phyloP scores from a whole-genome alignment of 345 rosid genomes.

The Syzygium aromaticum region DNA sequence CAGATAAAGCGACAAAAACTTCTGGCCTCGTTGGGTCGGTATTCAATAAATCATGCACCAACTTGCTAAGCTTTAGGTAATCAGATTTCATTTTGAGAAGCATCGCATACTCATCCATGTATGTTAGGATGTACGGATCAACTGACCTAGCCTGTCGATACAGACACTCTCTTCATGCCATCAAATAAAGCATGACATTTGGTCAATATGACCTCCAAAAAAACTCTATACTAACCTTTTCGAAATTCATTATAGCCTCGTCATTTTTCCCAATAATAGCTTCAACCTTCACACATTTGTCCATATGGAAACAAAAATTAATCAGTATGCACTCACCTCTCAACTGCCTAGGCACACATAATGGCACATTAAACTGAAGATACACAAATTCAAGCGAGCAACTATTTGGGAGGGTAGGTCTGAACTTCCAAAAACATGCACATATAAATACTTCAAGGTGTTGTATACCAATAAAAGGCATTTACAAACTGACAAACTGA shows the following conservation, averaged over 20 bases:
- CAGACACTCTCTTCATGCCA: background rate
- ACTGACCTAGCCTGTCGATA: slow-evolving; percentile 75
- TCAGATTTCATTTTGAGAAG: slow-evolving; percentile 84
- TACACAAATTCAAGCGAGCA: background rate
- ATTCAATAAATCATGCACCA: slow-evolving; percentile 83
- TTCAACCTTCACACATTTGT: slow-evolving; percentile 45
- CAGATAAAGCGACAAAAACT: slow-evolving; percentile 83
- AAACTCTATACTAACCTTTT: slow-evolving; percentile 47
- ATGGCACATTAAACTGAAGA: background rate
- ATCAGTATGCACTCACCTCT: background rate
- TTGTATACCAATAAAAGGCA: background rate
- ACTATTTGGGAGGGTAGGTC: background rate
- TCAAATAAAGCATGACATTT: background rate
- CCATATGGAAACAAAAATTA: background rate
- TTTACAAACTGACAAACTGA: background rate
- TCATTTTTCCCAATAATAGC: slow-evolving; percentile 94
- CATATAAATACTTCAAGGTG: background rate
- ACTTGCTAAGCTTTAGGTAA: slow-evolving; percentile 67
- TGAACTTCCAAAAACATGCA: background rate
- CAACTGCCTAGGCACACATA: background rate
- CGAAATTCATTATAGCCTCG: slow-evolving; percentile 82
- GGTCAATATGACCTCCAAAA: background rate
- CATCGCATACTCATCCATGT: slow-evolving; percentile 98
- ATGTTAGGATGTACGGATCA: slow-evolving; percentile 78
- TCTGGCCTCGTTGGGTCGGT: slow-evolving; percentile 88